Conservation (phyloP, 495 filamentous ascomycete species). For the Aspergillus carlsbadensis region DNA sequence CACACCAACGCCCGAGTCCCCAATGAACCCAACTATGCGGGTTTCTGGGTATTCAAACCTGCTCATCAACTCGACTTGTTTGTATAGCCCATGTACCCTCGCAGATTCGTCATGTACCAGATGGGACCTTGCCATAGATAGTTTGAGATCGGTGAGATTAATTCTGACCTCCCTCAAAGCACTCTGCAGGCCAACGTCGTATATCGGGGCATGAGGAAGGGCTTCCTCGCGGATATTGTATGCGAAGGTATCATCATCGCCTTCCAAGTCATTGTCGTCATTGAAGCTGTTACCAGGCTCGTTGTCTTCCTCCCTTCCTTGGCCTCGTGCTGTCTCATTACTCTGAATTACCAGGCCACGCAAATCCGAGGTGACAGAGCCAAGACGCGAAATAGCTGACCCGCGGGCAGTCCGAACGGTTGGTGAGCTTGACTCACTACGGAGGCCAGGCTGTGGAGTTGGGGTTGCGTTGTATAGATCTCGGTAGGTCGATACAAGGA, state of each 20-base stretch:
- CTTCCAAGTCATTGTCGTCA: background rate
- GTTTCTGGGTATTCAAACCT: conserved; percentile 9
- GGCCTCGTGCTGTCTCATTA: background rate
- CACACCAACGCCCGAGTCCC: conserved; percentile 9
- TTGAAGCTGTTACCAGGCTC: background rate
- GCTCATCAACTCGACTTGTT: background rate
- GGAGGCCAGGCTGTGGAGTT: background rate
- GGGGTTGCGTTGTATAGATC: conserved; percentile 8
- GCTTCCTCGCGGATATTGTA: conserved; percentile 10
- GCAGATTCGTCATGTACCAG: background rate
- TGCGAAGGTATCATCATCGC: background rate
- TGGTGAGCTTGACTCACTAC: background rate
- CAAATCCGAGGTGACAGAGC: background rate
- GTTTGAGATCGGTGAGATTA: background rate
- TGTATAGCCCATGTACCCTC: background rate
- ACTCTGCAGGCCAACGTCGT: conserved; percentile 6
- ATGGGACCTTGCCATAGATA: background rate
- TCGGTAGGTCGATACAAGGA: conserved; percentile 6
- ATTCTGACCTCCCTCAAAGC: conserved; percentile 1
- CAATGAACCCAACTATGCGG: conserved; percentile 13
- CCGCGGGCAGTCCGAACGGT: background rate
- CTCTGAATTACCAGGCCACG: background rate
- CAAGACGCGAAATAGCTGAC: background rate
- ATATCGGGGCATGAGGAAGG: conserved; percentile 7
- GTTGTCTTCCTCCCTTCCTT: background rate